Evolutionary conservation across 2,329 filamentous ascomycete species (phyloP), one percentile per base, ranked within the genome.

Genomic region (Exserohilum rostratum): DNA sequence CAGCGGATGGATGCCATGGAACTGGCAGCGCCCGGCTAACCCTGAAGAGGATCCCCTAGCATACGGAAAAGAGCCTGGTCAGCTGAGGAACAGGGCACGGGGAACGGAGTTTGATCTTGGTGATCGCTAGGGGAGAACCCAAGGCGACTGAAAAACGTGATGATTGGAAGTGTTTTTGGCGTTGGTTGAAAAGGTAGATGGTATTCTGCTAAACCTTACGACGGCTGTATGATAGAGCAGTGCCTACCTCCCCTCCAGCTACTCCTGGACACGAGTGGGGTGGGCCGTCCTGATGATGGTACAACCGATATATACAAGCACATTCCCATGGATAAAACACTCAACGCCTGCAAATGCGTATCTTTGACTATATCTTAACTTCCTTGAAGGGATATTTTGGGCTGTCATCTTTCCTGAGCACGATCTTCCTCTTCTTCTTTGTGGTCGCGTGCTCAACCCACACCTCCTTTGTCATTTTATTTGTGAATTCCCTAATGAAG

Each of bases 341-440:
- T 25, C 7, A 37, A 48, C 17, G 33, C 29, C 45, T 46, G 39
- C 20, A 10, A 31, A 49, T 35, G 55, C 55, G 33, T 44, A 5
- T 53, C 12, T 12, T 2, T n/a, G 20, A 25, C 29, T 56, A 63
- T 60, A 55, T 46, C 50, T 71, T 74, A 3, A 76, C 67, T 65
- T 81, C 83, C 74, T 85, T 87, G 71, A 79, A 87, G 5, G 86
- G 86, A 69, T 86, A 88, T 57, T 79, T 81, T 17, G 93, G 79
- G 49, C 87, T 83, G 72, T 93, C 90, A 72, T 91, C 90, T 82
- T 95, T 96, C 69, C 90, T 86, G 69, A 90, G 80, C 85, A 89
- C 96, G 63, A 97, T 86, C 81, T 92, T 91, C 73, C 87, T 88
- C 83, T 88, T 90, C 85, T 91, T 96, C 83, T 96, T 97, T 55